A percentile compares a stretch with the other conserved stretches of the same genome.
phyloP scores from a whole-genome alignment of 805 yeast species.

The Candida montana region DNA sequence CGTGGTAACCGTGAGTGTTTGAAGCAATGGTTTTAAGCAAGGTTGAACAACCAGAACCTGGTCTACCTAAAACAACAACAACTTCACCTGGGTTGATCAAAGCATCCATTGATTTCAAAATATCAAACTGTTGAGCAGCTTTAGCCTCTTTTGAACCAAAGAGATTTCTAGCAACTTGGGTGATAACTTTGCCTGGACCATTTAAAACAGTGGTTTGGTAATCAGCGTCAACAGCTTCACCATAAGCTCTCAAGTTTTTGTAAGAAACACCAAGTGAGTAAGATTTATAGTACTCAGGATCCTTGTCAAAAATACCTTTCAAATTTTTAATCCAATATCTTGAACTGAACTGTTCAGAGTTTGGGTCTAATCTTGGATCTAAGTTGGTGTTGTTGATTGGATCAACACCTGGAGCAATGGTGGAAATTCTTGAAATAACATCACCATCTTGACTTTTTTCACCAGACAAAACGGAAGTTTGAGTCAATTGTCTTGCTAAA shows the following conservation, averaged over 20 bases:
- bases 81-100: conserved; percentile 56
- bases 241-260: conserved; percentile 52
- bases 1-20: conserved; percentile 53
- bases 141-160: conserved; percentile 12
- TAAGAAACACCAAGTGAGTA: conserved; percentile 51
- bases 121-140: conserved; percentile 31
- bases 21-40: conserved; percentile 54
- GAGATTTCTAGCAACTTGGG: conserved; percentile 9
- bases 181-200: conserved; percentile 21
- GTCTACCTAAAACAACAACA: conserved; percentile 67
- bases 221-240: conserved; percentile 50
- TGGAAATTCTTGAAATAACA: conserved; percentile 2
- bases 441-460: background rate
- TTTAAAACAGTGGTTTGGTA: conserved; percentile 58
- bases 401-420: conserved; percentile 29
- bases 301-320: conserved; percentile 40
- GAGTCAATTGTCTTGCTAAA: conserved; percentile 34
- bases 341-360: conserved; percentile 45
- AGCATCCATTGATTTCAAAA: conserved; percentile 62
- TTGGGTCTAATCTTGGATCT: conserved; percentile 50
- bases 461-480: conserved; percentile 9
- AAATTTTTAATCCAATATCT: conserved; percentile 55
- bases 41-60: conserved; percentile 77
- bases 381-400: conserved; percentile 25
- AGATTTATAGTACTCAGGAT: conserved; percentile 54